These are phyloP conservation scores for Infundibulicybe gibba DNA, from an alignment of 768 basidiomycete genomes.

Conservation along the genomic window DNA sequence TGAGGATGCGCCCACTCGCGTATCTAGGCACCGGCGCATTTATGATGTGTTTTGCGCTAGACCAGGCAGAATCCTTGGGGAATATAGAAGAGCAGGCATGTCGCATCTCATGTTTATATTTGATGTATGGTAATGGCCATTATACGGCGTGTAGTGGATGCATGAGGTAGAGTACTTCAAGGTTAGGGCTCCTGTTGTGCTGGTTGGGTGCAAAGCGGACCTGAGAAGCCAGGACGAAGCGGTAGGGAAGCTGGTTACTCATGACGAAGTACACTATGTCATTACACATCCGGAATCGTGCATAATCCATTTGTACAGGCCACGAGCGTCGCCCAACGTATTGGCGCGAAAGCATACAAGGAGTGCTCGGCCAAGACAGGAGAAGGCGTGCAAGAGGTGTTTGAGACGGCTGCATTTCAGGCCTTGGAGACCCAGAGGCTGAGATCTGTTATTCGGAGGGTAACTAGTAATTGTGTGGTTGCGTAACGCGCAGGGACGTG, in stretches of 20 bases:
- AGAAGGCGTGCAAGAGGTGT: conserved; percentile 94
- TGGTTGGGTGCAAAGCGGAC: conserved; percentile 97
- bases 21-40: conserved; percentile 99
- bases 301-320: conserved; percentile 75
- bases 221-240: conserved; percentile 86
- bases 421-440: too few species aligned
- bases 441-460: too few species aligned
- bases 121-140: conserved; percentile 11
- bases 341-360: conserved; percentile 92
- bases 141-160: conserved; percentile 70
- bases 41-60: conserved; percentile 94
- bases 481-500: too few species aligned
- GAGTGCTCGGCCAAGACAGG: conserved; percentile 91
- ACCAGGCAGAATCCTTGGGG: conserved; percentile 94
- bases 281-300: conserved; percentile 38
- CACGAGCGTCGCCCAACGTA: conserved; percentile 73
- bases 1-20: conserved; percentile 93
- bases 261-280: conserved; percentile 63
- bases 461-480: too few species aligned
- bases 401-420: conserved; percentile 73
- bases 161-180: conserved; percentile 98
- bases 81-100: conserved; percentile 89
- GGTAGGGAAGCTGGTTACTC: conserved; percentile 82
- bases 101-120: conserved; percentile 8
- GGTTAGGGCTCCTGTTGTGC: conserved; percentile 79